These are phyloP conservation scores for Penicillium paneum DNA, from an alignment of 2,329 filamentous ascomycete species.

Conservation along the genomic window DNA sequence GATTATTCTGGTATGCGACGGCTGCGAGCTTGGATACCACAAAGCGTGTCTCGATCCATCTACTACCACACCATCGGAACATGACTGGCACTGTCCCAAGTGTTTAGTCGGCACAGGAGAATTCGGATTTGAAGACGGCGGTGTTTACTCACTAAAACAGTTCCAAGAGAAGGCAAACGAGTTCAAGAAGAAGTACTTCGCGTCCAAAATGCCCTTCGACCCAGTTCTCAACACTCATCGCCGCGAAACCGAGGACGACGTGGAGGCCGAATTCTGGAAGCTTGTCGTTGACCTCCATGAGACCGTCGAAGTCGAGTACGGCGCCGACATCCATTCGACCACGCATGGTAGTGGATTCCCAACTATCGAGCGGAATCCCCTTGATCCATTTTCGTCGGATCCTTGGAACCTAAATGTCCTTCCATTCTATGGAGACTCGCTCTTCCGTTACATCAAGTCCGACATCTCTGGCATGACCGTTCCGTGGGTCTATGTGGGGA, in stretches of 20 bases:
- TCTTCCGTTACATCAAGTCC: constrained; percentile 96
- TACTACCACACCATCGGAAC: constrained; percentile 70
- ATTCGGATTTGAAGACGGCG: constrained; percentile 95
- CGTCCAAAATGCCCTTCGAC: constrained; percentile 84
- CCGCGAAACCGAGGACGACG: constrained; percentile 87
- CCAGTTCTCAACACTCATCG: constrained; percentile 75
- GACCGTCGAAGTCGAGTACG: constrained; percentile 96
- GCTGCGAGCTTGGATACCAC: constrained; percentile 86
- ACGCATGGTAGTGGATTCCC: constrained; percentile 97
- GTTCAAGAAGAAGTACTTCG: constrained; percentile 93
- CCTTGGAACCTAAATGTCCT: constrained; percentile 95
- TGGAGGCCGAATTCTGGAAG: constrained; percentile 95
- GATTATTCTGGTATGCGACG: constrained; percentile 78
- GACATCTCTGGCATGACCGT: constrained; percentile 99
- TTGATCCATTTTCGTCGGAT: constrained; percentile 81
- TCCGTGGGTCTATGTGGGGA: constrained; percentile 97
- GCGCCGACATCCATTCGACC: constrained; percentile 95
- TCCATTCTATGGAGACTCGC: constrained; percentile 82
- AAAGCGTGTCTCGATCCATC: constrained; percentile 85
- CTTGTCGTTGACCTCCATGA: constrained; percentile 91
- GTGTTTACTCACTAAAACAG: constrained; percentile 88
- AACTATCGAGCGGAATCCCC: constrained; percentile 85
- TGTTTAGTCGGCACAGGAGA: constrained; percentile 95
- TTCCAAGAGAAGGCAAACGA: constrained; percentile 95
- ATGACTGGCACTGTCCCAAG: constrained; percentile 93